A percentile compares a stretch with the other conserved stretches of the same genome.
These are phyloP conservation scores for Amauroascus niger DNA, from an alignment of 2,329 filamentous ascomycete genomes.

Conservation along the genomic window DNA sequence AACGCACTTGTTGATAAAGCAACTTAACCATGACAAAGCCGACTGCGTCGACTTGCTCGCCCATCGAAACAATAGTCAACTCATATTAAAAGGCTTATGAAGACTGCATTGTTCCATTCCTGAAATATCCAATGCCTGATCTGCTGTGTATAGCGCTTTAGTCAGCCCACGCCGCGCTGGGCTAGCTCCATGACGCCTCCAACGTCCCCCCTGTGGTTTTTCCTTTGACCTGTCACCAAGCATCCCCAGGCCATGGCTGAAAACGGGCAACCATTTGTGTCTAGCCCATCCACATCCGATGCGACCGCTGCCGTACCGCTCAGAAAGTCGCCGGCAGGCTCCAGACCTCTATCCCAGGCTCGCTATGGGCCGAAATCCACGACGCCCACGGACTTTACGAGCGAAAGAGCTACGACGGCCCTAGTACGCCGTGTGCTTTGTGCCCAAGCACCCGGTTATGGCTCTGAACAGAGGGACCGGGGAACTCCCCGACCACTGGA, in stretches of 20 bases:
- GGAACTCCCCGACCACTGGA: conserved; percentile 61
- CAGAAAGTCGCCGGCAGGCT: conserved; percentile 23
- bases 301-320: conserved; percentile 22
- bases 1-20: too few species aligned
- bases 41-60: background rate
- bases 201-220: background rate
- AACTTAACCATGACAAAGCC: too few species aligned
- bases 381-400: conserved; percentile 45
- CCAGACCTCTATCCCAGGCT: conserved; percentile 27
- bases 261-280: conserved; percentile 27
- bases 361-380: conserved; percentile 16
- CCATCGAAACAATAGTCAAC: background rate
- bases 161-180: background rate
- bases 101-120: background rate
- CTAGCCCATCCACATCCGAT: conserved; percentile 29
- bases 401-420: conserved; percentile 67
- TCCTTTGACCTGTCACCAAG: background rate
- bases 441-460: conserved; percentile 46
- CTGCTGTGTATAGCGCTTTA: background rate
- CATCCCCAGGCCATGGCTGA: conserved; percentile 33
- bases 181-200: conserved; percentile 2
- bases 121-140: background rate
- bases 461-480: conserved; percentile 43
- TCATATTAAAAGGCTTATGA: too few species aligned
- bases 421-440: conserved; percentile 79